Conservation (phyloP, 1,284 basidiomycete genomes). For the Apiotrichum mycotoxinovorans region DNA sequence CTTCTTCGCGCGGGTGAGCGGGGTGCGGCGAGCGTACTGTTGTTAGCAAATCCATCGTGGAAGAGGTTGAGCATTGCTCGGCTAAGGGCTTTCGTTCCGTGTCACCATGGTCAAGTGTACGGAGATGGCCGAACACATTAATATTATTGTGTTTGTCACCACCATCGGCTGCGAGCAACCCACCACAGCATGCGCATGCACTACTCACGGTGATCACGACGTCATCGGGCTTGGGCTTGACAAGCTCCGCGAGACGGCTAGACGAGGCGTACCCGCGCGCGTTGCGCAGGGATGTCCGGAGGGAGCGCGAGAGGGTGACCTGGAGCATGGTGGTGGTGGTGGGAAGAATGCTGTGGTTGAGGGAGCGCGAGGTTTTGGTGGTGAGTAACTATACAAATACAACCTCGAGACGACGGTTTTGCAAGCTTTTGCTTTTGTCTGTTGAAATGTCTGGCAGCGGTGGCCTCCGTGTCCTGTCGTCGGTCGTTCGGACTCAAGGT, state of each 20-base stretch:
- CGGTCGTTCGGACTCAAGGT: too few relatives aligned
- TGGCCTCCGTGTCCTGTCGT: too few relatives aligned
- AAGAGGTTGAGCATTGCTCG: too few relatives aligned
- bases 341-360: neutral
- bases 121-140: too few relatives aligned
- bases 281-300: neutral
- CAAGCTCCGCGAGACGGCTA: conserved; percentile 9
- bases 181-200: neutral
- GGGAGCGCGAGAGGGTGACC: conserved; percentile 2
- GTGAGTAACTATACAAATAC: neutral
- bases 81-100: too few relatives aligned
- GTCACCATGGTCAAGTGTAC: too few relatives aligned
- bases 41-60: too few relatives aligned
- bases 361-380: neutral
- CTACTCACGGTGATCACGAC: conserved; percentile 77
- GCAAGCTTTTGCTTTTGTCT: too few relatives aligned
- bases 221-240: conserved; percentile 64
- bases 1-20: conserved; percentile 30
- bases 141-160: neutral
- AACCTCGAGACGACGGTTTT: too few relatives aligned
- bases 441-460: too few relatives aligned
- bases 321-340: conserved; percentile 1
- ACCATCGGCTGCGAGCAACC: neutral
- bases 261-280: conserved; percentile 6
- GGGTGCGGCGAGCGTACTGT: conserved; percentile 50